Percentiles rank a stretch among this genome's conserved stretches.
These are phyloP conservation scores for Xylaria flabelliformis DNA, from an alignment of 495 filamentous ascomycete genomes.

Conservation along the genomic window DNA sequence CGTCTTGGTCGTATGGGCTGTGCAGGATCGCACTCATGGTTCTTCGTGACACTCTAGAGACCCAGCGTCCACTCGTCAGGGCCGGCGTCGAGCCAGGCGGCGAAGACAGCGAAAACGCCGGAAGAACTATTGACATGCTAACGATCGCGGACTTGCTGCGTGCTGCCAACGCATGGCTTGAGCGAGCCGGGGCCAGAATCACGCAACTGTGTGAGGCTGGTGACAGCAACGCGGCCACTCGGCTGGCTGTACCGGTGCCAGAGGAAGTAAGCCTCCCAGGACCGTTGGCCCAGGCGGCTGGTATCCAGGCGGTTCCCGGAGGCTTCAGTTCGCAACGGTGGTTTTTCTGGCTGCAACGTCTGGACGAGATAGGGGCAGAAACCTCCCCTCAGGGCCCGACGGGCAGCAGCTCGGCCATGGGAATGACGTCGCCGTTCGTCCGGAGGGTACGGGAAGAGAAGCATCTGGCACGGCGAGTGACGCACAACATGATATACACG, in stretches of 20 bases:
- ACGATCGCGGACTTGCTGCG: conserved; percentile 31
- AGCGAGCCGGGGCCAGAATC: conserved; percentile 27
- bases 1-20: conserved; percentile 26
- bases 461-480: conserved; percentile 27
- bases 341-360: conserved; percentile 33
- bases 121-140: conserved; percentile 26
- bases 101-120: conserved; percentile 29
- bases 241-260: conserved; percentile 22
- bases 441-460: conserved; percentile 20
- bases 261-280: conserved; percentile 25
- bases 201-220: conserved; percentile 31
- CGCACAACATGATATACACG: conserved; percentile 28
- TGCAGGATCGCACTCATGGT: conserved; percentile 33
- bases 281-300: conserved; percentile 24
- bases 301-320: conserved; percentile 9
- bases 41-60: conserved; percentile 31
- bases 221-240: not conserved
- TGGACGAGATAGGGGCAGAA: conserved; percentile 33
- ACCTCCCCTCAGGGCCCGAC: not conserved
- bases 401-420: conserved; percentile 10
- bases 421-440: conserved; percentile 18
- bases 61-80: conserved; percentile 22
- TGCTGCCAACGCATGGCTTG: conserved; percentile 29
- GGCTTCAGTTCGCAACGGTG: conserved; percentile 33
- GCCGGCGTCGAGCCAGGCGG: conserved; percentile 23